Percentiles rank a stretch among this genome's conserved stretches.
Conservation (phyloP, 176 grass and related monocot genomes). For the Oryza officinalis region DNA sequence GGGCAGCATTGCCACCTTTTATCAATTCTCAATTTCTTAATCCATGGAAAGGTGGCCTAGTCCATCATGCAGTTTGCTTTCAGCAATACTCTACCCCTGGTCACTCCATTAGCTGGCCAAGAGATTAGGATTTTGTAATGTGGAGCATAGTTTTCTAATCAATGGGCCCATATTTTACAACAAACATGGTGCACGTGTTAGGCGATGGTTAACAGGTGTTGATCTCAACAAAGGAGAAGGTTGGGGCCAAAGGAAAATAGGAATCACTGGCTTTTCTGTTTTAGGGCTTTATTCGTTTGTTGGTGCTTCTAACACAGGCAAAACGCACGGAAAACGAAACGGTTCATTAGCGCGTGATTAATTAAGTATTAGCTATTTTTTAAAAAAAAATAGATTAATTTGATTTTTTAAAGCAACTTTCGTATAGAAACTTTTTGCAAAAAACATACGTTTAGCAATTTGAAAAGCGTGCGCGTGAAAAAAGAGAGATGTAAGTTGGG, state of each 20-base stretch:
- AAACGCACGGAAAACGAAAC: too few species aligned
- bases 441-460: too few species aligned
- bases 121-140: background rate
- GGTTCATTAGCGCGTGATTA: too few species aligned
- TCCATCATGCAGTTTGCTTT: slow-evolving; percentile 2
- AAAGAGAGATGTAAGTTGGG: too few species aligned
- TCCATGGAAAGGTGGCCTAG: slow-evolving; percentile 3
- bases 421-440: too few species aligned
- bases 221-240: background rate
- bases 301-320: too few species aligned
- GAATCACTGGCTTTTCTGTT: background rate
- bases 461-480: too few species aligned
- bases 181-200: slow-evolving; percentile 12
- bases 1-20: background rate
- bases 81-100: background rate
- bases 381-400: too few species aligned
- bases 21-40: slow-evolving; percentile 25
- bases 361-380: too few species aligned
- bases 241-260: background rate
- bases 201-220: background rate
- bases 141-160: background rate
- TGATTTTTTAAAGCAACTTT: too few species aligned
- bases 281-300: too few species aligned
- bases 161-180: background rate
- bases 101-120: slow-evolving; percentile 18